Evolutionary conservation across 2,329 filamentous ascomycete genomes (phyloP).

Genomic region (Fusarium torulosum): DNA sequence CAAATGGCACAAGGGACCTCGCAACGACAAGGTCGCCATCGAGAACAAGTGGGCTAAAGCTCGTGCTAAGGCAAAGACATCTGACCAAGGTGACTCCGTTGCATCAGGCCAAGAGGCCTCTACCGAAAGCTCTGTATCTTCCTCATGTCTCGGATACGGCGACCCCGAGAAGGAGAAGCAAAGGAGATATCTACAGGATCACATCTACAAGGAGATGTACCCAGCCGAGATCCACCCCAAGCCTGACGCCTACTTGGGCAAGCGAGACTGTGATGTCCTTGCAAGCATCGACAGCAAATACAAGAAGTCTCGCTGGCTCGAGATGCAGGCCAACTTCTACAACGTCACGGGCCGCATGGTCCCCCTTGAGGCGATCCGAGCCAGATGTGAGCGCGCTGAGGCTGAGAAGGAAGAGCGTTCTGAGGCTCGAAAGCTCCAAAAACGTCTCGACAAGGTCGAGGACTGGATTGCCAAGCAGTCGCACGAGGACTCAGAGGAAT

Average conservation of each 20-base stretch:
- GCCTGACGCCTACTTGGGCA: slow-evolving; percentile 46
- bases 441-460: slow-evolving; percentile 29
- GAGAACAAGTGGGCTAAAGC: slow-evolving; percentile 41
- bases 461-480: slow-evolving; percentile 37
- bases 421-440: slow-evolving; percentile 4
- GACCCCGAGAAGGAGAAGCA: slow-evolving; percentile 43
- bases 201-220: slow-evolving; percentile 51
- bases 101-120: slow-evolving; percentile 49
- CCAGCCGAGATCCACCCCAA: slow-evolving; percentile 40
- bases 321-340: slow-evolving; percentile 60
- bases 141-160: slow-evolving; percentile 32
- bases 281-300: slow-evolving; percentile 53
- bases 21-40: slow-evolving; percentile 36
- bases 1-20: slow-evolving; percentile 39
- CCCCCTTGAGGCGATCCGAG: slow-evolving; percentile 54
- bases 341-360: slow-evolving; percentile 59
- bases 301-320: slow-evolving; percentile 54
- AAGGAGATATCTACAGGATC: slow-evolving; percentile 50
- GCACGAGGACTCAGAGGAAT: slow-evolving; percentile 6
- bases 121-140: slow-evolving; percentile 38
- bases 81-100: slow-evolving; percentile 12
- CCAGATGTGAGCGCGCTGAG: slow-evolving; percentile 52
- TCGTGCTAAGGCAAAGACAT: slow-evolving; percentile 28
- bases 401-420: slow-evolving; percentile 19
- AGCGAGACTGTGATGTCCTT: slow-evolving; percentile 53